phyloP scores from a whole-genome alignment of 208 protist genomes.

The Polymyxa betae region DNA sequence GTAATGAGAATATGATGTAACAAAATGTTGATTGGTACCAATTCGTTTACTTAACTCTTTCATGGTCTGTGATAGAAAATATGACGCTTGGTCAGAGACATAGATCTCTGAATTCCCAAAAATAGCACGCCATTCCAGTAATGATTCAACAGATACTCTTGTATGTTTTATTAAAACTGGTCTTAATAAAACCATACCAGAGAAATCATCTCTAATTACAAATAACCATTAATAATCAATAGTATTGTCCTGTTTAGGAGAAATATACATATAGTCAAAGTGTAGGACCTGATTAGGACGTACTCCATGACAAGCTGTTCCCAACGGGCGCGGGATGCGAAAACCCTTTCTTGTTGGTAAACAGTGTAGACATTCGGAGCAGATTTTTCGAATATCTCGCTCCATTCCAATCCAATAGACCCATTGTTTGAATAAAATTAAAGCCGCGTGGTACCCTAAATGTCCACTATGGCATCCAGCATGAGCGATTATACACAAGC shows the following conservation, averaged over 20 bases:
- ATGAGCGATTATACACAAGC: neutral
- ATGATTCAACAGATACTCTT: neutral
- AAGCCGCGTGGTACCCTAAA: no score
- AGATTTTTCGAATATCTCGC: neutral
- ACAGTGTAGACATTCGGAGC: neutral
- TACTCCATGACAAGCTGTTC: neutral
- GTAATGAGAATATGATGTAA: neutral
- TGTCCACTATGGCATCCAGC: neutral
- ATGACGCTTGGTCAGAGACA: constrained; percentile 1
- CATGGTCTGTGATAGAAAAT: neutral
- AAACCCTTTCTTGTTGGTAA: neutral
- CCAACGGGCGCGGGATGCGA: neutral
- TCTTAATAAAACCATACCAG: neutral
- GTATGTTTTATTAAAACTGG: neutral
- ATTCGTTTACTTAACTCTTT: neutral
- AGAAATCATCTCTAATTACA: no score
- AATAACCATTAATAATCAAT: neutral
- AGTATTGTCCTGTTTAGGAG: neutral
- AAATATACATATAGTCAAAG: neutral
- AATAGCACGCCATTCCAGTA: neutral
- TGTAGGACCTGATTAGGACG: neutral
- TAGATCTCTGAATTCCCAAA: neutral
- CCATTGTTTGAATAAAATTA: no score
- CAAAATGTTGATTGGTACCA: neutral
- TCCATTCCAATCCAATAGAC: neutral